Conservation (phyloP, 176 grass and related monocot genomes). For the Echinochloa phyllopogon region DNA sequence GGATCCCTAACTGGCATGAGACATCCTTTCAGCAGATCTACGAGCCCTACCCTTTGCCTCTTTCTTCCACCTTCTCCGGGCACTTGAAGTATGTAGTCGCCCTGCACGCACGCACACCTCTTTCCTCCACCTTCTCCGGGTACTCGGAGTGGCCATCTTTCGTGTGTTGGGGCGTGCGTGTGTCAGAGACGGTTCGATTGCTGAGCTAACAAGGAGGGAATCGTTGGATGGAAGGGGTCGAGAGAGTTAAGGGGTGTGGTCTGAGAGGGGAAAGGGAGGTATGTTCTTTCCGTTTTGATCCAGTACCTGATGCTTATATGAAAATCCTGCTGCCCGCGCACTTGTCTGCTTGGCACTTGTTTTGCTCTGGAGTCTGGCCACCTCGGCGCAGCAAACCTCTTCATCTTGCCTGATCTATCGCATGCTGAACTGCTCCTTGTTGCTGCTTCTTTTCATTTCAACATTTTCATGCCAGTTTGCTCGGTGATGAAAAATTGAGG, state of each 20-base stretch:
- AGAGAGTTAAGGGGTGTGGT: slow-evolving; percentile 28
- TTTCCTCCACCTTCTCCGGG: slow-evolving; percentile 63
- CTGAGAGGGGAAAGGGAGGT: slow-evolving; percentile 31
- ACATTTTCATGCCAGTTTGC: slow-evolving; percentile 16
- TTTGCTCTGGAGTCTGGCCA: background rate
- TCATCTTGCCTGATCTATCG: slow-evolving; percentile 25
- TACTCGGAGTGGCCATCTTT: slow-evolving; percentile 34
- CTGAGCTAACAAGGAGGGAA: slow-evolving; percentile 1
- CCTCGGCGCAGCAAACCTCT: slow-evolving; percentile 7
- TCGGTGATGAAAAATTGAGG: background rate
- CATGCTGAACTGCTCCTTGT: background rate
- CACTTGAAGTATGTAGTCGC: slow-evolving; percentile 2
- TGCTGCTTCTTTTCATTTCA: background rate
- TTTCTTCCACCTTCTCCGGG: slow-evolving; percentile 57
- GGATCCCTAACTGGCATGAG: slow-evolving; percentile 50
- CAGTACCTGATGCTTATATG: background rate
- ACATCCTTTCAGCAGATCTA: slow-evolving; percentile 56
- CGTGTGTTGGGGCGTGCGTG: slow-evolving; percentile 24
- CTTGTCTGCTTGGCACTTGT: slow-evolving; percentile 33
- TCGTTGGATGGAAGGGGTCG: slow-evolving; percentile 1
- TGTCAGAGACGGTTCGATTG: slow-evolving; percentile 44
- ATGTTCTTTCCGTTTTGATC: slow-evolving; percentile 59
- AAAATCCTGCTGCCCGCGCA: background rate
- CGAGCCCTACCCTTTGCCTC: slow-evolving; percentile 48
- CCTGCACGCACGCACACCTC: background rate